Conservation (phyloP, 1,284 basidiomycete genomes). For the Marasmius fiardii region DNA sequence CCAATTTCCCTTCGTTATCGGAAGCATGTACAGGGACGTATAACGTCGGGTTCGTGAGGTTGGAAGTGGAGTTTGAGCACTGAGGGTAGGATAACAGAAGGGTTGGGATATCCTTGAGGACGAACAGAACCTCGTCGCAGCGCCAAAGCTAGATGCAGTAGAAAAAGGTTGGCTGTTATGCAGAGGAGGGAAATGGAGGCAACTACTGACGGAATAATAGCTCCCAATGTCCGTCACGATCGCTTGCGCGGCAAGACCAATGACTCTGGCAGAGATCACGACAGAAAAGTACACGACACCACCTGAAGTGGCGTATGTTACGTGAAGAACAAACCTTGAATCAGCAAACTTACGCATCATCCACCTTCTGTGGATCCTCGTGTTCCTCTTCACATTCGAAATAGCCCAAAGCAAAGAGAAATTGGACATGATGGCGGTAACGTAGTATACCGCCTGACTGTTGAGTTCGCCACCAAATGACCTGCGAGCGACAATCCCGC, state of each 20-base stretch:
- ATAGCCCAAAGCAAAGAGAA: conserved; percentile 18
- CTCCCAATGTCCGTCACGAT: conserved; percentile 22
- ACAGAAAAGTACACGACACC: conserved; percentile 21
- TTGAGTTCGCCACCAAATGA: conserved; percentile 25
- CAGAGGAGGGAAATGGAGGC: background rate
- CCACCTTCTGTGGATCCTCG: conserved; percentile 25
- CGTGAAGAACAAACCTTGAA: background rate
- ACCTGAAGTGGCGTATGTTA: conserved; percentile 11
- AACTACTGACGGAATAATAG: conserved; percentile 21
- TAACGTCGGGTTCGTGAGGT: conserved; percentile 12
- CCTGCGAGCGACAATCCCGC: conserved; percentile 19
- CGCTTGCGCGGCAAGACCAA: conserved; percentile 15
- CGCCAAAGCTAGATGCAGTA: conserved; percentile 23
- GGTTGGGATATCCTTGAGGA: conserved; percentile 13
- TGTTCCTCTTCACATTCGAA: conserved; percentile 22
- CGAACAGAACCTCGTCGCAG: conserved; percentile 23
- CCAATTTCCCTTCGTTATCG: conserved; percentile 13
- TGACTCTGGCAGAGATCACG: conserved; percentile 19
- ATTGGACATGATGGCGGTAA: conserved; percentile 20
- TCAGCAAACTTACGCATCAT: conserved; percentile 22
- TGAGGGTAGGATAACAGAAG: conserved; percentile 17
- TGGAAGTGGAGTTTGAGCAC: conserved; percentile 13
- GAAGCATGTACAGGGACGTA: conserved; percentile 21
- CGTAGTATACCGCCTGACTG: conserved; percentile 22
- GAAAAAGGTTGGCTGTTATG: background rate